Evolutionary conservation across 2,329 filamentous ascomycete species (phyloP), one percentile per base, ranked within the genome.

Genomic region (Mycocentrospora acerina): DNA sequence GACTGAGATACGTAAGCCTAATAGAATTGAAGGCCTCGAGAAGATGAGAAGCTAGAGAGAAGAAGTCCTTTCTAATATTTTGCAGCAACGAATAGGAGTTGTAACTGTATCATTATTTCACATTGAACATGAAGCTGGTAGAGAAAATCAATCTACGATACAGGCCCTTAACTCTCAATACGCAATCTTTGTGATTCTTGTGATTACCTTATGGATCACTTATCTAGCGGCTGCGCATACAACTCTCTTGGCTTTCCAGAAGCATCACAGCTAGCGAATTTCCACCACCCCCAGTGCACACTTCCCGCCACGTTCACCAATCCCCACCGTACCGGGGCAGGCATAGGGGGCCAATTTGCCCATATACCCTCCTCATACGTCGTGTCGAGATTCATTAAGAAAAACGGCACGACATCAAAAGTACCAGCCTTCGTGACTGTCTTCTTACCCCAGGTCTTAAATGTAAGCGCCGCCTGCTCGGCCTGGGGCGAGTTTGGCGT

Each of bases 291-390:
- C 24, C 72, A 73, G 49, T 83, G 72, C 63, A 73, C 77, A 24
- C 76, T 71, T 2, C 79, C 80, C 2, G 71, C 79, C 29, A 83
- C 61, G 51, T 82, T 83, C 24, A 78, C 71, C 44, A 85, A 53
- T 0, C 74, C 75, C 80, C 80, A 85, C 38, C 74, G 72, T 42
- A 84, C 72, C 3, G 78, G 74, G 4, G 69, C 71, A 1, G 81
- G 81, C 70, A 85, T 84, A 0, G 81, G 80, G 29, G 82, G 82
- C 81, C 81, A 85, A 51, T 75, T 73, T 10, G 70, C 71, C 80
- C 81, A 84, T 54, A 73, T 59, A 16, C 79, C 80, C 5, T 76
- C 76, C 62, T 85, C 82, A 43, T 69, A 72, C 3, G 75, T 80
- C 28, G 70, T 64, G 59, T 85, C 82, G 15, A 83, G 64, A 55